Conservation (phyloP, 108 stramenopile species). For the Skeletonema potamos region DNA sequence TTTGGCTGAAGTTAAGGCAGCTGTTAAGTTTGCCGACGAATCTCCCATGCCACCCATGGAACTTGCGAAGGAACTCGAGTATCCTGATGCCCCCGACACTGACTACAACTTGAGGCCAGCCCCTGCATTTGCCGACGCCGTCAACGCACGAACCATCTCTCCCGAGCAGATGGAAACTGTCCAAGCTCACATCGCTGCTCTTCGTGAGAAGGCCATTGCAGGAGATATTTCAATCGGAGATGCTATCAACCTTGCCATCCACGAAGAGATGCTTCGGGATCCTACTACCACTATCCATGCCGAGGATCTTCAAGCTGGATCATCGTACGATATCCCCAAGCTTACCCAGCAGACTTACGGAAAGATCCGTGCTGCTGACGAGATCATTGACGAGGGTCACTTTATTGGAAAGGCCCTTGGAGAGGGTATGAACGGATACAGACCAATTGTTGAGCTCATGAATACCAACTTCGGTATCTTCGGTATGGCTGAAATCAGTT, state of each 20-base stretch:
- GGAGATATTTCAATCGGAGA: conserved; percentile 97
- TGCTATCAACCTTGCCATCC: conserved; percentile 97
- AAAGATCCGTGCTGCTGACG: conserved; percentile 93
- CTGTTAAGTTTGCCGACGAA: conserved; percentile 91
- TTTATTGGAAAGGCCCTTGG: conserved; percentile 99
- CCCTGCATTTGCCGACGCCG: conserved; percentile 82
- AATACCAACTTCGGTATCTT: conserved; percentile 99
- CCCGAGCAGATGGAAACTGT: conserved; percentile 74
- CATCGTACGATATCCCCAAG: conserved; percentile 97
- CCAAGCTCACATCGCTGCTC: conserved; percentile 69
- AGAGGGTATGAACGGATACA: conserved; percentile 98
- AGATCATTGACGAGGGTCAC: conserved; percentile 99
- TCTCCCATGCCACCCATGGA: conserved; percentile 92
- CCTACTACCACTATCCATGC: conserved; percentile 98
- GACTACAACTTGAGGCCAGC: conserved; percentile 90
- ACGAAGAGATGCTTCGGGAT: conserved; percentile 99
- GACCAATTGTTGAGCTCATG: conserved; percentile 99
- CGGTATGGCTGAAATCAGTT: conserved; percentile 97
- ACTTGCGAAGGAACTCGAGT: conserved; percentile 97
- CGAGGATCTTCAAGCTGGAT: conserved; percentile 98
- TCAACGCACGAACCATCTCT: conserved; percentile 84
- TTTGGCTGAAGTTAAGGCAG: conserved; percentile 84
- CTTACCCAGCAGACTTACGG: conserved; percentile 98
- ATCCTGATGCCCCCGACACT: conserved; percentile 93
- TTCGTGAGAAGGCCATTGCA: conserved; percentile 82